phyloP scores from a whole-genome alignment of 2,329 filamentous ascomycete genomes.

The Botrytis cinerea region DNA sequence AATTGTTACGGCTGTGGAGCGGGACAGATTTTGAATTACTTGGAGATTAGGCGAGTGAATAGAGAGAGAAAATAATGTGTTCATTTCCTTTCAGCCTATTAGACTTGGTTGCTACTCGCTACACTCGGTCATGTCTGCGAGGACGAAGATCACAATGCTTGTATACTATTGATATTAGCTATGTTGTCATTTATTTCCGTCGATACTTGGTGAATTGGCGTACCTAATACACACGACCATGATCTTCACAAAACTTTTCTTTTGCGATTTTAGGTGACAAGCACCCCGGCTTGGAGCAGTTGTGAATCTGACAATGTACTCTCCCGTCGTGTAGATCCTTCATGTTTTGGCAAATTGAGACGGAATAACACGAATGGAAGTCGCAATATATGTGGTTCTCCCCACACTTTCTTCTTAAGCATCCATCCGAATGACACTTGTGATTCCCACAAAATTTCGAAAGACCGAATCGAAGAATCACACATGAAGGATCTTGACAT shows the following conservation, averaged over 20 bases:
- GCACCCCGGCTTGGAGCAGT: not conserved
- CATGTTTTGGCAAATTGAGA: not conserved
- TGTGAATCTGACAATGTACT: not conserved
- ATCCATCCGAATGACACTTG: not conserved
- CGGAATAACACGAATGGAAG: not conserved
- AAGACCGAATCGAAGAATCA: not conserved
- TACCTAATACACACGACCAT: not conserved
- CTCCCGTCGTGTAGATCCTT: not conserved
- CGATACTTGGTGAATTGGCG: not conserved
- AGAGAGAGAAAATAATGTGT: not conserved
- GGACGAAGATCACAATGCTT: too few relatives aligned
- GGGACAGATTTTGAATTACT: not conserved
- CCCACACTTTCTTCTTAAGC: accelerated
- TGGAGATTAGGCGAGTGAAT: not conserved
- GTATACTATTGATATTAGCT: too few relatives aligned
- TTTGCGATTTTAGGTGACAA: not conserved
- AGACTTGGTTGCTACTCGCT: too few relatives aligned
- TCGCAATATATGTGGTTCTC: not conserved
- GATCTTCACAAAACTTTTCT: not conserved
- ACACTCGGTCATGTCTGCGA: too few relatives aligned
- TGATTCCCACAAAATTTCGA: not conserved
- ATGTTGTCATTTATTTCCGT: not conserved
- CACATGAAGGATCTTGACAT: not conserved
- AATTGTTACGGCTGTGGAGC: not conserved
- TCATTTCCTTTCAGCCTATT: too few relatives aligned